phyloP scores from a whole-genome alignment of 805 yeast genomes.

The Nakazawaea holstii region DNA sequence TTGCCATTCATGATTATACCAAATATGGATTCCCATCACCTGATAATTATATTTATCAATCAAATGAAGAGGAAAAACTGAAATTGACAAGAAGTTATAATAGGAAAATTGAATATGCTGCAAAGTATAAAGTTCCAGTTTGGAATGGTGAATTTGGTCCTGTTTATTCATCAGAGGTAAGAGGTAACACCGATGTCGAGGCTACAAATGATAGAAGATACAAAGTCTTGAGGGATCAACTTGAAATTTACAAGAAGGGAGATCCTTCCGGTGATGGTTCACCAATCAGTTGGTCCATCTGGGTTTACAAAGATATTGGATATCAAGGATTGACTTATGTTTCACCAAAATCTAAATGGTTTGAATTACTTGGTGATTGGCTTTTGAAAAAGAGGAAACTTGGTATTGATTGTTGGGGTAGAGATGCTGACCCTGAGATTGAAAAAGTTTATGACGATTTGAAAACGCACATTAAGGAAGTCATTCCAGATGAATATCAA shows the following conservation, averaged over 20 bases:
- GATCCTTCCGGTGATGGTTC: slow-evolving; percentile 42
- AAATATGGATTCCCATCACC: slow-evolving; percentile 38
- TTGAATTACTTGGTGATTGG: slow-evolving; percentile 34
- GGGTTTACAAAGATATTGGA: slow-evolving; percentile 50
- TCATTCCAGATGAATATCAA: slow-evolving; percentile 35
- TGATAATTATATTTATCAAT: slow-evolving; percentile 27
- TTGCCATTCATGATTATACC: slow-evolving; percentile 45
- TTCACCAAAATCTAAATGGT: slow-evolving; percentile 38
- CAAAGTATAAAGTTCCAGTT: slow-evolving; percentile 35
- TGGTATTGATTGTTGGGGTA: slow-evolving; percentile 48
- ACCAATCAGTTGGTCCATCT: slow-evolving; percentile 46
- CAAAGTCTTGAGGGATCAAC: slow-evolving; percentile 38
- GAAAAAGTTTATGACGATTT: slow-evolving; percentile 31
- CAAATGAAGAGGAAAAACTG: slow-evolving; percentile 28
- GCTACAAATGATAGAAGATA: slow-evolving; percentile 34
- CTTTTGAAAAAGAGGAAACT: slow-evolving; percentile 35
- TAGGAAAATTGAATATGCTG: slow-evolving; percentile 39
- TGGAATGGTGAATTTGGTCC: slow-evolving; percentile 55
- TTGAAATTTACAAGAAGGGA: slow-evolving; percentile 36
- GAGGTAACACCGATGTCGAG: slow-evolving; percentile 36
- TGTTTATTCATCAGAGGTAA: slow-evolving; percentile 35
- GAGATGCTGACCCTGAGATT: slow-evolving; percentile 35
- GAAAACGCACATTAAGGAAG: slow-evolving; percentile 30
- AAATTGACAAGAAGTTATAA: slow-evolving; percentile 33
- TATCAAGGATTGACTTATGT: slow-evolving; percentile 45